These are phyloP conservation scores for Trichoderma harzianum DNA, from an alignment of 2,329 filamentous ascomycete genomes.

Conservation along the genomic window DNA sequence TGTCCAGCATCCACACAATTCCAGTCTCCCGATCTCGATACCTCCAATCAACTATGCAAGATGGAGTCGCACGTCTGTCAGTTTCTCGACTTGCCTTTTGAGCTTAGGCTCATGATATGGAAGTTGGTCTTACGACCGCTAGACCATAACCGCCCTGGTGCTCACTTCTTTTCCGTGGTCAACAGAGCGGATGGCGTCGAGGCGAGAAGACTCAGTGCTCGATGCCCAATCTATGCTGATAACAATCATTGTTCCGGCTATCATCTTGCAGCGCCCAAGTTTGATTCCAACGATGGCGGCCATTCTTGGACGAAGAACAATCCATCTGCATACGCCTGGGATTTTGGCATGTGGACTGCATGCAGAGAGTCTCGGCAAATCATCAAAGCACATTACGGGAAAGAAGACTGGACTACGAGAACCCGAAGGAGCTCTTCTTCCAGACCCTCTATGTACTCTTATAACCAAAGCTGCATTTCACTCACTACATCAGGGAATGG, in stretches of 20 bases:
- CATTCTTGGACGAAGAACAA: neutral
- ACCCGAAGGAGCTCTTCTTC: neutral
- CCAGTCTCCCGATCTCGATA: neutral
- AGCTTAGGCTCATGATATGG: neutral
- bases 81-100: neutral
- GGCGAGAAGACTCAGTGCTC: neutral
- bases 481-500: neutral
- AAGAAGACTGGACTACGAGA: neutral
- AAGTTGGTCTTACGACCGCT: neutral
- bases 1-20: accelerated
- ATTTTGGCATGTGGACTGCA: neutral
- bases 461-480: neutral
- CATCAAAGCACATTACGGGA: neutral
- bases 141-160: neutral
- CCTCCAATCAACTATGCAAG: neutral
- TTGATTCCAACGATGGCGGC: neutral
- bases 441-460: too few species aligned
- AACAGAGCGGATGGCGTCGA: neutral
- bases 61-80: neutral
- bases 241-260: neutral
- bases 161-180: neutral
- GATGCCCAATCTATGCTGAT: neutral
- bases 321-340: neutral
- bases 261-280: neutral
- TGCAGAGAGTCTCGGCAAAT: neutral